phyloP scores from a whole-genome alignment of 768 basidiomycete genomes.

The Suillus decipiens region DNA sequence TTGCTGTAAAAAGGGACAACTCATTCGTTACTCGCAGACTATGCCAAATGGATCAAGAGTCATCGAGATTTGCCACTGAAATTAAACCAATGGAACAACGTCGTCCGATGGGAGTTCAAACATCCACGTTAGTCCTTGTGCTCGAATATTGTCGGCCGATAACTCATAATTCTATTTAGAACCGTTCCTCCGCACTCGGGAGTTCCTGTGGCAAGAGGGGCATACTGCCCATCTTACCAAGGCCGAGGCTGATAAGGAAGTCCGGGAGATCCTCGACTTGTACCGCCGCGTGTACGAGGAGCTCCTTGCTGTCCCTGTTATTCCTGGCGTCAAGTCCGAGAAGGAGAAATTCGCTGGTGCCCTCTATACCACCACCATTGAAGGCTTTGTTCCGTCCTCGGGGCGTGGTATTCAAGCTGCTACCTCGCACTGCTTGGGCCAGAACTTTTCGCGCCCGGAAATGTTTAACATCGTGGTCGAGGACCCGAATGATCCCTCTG shows the following conservation, averaged over 20 bases:
- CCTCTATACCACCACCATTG: conserved; percentile 96
- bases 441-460: conserved; percentile 93
- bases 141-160: background rate
- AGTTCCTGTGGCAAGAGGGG: conserved; percentile 99
- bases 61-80: conserved; percentile 97
- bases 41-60: conserved; percentile 98
- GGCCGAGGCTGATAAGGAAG: conserved; percentile 88
- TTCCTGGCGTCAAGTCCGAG: conserved; percentile 95
- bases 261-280: conserved; percentile 90
- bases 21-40: conserved; percentile 54
- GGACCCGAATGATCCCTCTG: conserved; percentile 77
- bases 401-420: conserved; percentile 97
- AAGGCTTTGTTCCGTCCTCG: conserved; percentile 96
- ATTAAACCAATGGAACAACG: conserved; percentile 98
- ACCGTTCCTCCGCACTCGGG: conserved; percentile 98
- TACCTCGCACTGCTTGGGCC: conserved; percentile 97
- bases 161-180: conserved; percentile 45
- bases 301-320: conserved; percentile 94
- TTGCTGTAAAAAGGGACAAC: background rate
- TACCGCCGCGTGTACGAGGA: conserved; percentile 97
- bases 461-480: conserved; percentile 99
- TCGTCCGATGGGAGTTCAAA: conserved; percentile 99
- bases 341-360: conserved; percentile 99
- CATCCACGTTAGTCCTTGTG: conserved; percentile 75
- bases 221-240: conserved; percentile 94